Evolutionary conservation across 2,329 filamentous ascomycete genomes (phyloP).

Genomic region (Aspergillus sp.): DNA sequence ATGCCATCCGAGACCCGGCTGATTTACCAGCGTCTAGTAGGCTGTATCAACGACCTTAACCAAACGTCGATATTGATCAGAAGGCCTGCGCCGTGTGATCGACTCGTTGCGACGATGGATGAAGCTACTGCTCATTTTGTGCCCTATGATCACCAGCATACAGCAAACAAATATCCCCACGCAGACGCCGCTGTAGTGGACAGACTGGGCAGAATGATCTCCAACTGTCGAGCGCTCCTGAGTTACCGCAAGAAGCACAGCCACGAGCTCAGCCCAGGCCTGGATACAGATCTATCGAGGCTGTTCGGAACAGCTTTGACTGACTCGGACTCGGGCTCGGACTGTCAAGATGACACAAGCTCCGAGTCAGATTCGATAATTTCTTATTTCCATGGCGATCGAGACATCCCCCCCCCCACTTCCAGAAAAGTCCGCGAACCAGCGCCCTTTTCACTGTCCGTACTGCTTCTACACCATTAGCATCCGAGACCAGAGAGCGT

Average conservation of each 20-base stretch:
- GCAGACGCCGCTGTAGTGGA: constrained; percentile 10
- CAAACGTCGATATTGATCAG: neutral
- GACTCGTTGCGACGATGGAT: neutral
- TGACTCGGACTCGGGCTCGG: too few relatives aligned
- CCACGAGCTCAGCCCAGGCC: constrained; percentile 18
- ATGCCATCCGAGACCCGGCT: constrained; percentile 8
- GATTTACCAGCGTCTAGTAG: constrained; percentile 7
- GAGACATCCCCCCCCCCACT: constrained; percentile 2
- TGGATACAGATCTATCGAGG: too few relatives aligned
- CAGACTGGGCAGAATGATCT: constrained; percentile 23
- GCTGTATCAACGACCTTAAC: constrained; percentile 15
- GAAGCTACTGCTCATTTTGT: constrained; percentile 15
- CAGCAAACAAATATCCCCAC: constrained; percentile 17
- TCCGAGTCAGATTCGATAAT: constrained; percentile 1
- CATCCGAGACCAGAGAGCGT: constrained; percentile 12
- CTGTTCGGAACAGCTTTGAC: too few relatives aligned
- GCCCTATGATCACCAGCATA: constrained; percentile 25
- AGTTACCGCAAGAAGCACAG: constrained; percentile 28
- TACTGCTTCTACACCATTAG: constrained; percentile 29
- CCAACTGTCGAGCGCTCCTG: constrained; percentile 25
- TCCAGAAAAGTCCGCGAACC: constrained; percentile 8
- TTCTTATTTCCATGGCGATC: constrained; percentile 11
- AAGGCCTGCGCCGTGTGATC: neutral
- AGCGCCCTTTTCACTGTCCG: constrained; percentile 27
- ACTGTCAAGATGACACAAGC: constrained; percentile 5